Base-by-base conservation (phyloP, 108 stramenopile genomes). In the Skeletonema tropicum region DNA sequence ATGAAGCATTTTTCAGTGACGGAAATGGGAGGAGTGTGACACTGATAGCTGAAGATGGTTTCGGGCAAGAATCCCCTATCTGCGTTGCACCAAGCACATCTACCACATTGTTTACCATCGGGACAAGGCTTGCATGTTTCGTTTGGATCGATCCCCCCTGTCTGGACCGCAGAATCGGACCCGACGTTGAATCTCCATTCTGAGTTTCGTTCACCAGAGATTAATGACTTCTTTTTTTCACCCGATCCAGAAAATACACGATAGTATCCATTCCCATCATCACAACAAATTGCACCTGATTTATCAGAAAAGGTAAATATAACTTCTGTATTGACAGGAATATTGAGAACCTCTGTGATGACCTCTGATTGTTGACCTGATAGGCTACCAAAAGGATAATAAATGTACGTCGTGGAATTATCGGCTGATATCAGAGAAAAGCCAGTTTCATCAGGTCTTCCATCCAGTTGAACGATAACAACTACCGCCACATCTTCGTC, bases 1-100 rank as follows among this genome's bases (percentile, higher is more conserved):
- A 71, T 61, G 13, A 61, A 76, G 59, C 75, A 70, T 25, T 71
- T 76, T 52, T 76, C 62, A 12, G 57, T 35, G 25, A 76, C 31
- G 8, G 75, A 36, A 15, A 36, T 26, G 32, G 59, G 60, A 35
- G 60, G 32, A 25, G 75, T 62, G 42, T 71, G 75, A 29, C 75
- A 74, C 36, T 74, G 73, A 31, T 65, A 74, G 6, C 64, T 57
- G 19, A 65, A 65, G 23, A 74, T 58, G 23, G 73, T 65, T 59
- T 74, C 73, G 1, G 73, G 33, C 36, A 74, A 57, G 39, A 64
- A 74, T 13, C 73, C 73, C 64, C 52, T 25, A 6, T 74, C 52
- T 25, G 64, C 73, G 26, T 74, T 65, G 64, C 73, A 74, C 73
- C 73, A 74, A 17, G 73, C 73, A 12, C 73, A 74, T 25, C 73